Evolutionary conservation across 306 rosid species (phyloP), one percentile per base, ranked within the genome.

Genomic region (Lathyrus oleraceus): DNA sequence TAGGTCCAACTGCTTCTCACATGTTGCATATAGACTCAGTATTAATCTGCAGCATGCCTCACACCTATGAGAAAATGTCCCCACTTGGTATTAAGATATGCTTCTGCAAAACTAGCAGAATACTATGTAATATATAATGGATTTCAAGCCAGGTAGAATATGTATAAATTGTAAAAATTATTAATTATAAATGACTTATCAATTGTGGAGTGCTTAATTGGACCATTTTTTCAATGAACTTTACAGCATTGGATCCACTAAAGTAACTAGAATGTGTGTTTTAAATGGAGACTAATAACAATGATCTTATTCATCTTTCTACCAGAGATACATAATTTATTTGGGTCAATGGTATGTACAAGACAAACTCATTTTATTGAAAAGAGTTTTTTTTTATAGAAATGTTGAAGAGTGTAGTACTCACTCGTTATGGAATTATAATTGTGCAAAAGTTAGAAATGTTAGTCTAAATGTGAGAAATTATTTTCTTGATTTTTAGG

Each of bases 1-100:
- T 48, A 49, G 77, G 72, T 59, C 79, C 64, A 77, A 69, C 38
- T 73, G 68, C 82, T 74, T 48, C 71, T 69, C 80, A 75, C 74
- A 49, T 39, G 84, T 30, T 56, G 39, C 61, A 69, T 14, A 36
- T 14, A 53, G 9, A 67, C 61, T n/a, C n/a, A n/a, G n/a, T 70
- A 62, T 43, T 38, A 14, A 72, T 53, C 25, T 59, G 16, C 65
- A 59, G 17, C 65, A 59, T 60, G 70, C 43, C 16, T 72, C 64
- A 57, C 35, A n/a, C 66, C 71, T 30, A 17, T 53, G 16, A 65
- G 5, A 27, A 28, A 39, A 39, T 65, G 70, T 25, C 58, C 67
- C 70, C 58, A 65, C 57, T 44, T 65, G 27, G 15, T 43, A 43
- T 65, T 23, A 65, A 14, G 39, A 45, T 65, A 65, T 65, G 70